These are phyloP conservation scores for Geotrichum restrictum DNA, from an alignment of 1,139 yeast species.

Conservation along the genomic window DNA sequence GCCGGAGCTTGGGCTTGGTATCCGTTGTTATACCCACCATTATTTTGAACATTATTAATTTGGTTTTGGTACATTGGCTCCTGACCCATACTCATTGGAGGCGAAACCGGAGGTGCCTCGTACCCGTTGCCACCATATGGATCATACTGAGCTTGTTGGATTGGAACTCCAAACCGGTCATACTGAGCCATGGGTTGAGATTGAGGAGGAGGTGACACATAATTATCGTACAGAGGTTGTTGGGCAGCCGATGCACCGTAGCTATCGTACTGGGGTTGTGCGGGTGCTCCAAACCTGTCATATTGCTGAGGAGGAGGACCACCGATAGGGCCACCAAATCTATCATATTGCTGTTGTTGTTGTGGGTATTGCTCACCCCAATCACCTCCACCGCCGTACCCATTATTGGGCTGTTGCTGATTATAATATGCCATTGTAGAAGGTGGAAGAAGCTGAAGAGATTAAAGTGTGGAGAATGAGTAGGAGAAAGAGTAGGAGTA, in stretches of 20 bases:
- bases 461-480: no score
- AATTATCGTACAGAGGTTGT: no score
- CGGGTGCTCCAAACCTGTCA: not conserved
- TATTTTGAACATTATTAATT: not conserved
- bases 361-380: slow-evolving; percentile 17
- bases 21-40: slow-evolving; percentile 4
- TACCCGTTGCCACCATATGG: not conserved
- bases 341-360: slow-evolving; percentile 9
- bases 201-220: no score
- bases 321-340: slow-evolving; percentile 22
- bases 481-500: no score
- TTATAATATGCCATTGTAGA: slow-evolving; percentile 32
- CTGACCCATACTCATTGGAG: not conserved
- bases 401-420: slow-evolving; percentile 6
- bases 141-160: not conserved
- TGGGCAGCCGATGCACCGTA: slow-evolving; percentile 23
- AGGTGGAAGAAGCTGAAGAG: no score
- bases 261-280: slow-evolving; percentile 4
- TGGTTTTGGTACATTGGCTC: not conserved
- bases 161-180: not conserved
- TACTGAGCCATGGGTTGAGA: not conserved
- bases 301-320: slow-evolving; percentile 17
- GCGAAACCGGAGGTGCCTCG: not conserved
- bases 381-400: no score
- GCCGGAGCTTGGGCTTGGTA: no score